phyloP scores from a whole-genome alignment of 176 grass and related monocot species.

The Thalia dealbata region DNA sequence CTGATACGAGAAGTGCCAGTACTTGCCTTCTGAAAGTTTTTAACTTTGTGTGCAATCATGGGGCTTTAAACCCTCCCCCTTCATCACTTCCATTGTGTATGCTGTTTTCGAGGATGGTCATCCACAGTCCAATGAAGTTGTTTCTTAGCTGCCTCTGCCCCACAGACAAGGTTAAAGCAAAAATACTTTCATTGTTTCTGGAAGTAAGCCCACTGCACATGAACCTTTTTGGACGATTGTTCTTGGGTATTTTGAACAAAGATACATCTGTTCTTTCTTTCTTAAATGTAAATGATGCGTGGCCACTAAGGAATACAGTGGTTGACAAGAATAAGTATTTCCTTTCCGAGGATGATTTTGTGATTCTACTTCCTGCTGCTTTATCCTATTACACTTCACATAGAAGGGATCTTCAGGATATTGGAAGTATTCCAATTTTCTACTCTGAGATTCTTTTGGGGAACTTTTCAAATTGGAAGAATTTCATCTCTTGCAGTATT shows the following conservation, averaged over 20 bases:
- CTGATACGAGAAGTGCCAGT: conserved; percentile 71
- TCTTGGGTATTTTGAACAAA: conserved; percentile 43
- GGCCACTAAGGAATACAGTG: conserved; percentile 9
- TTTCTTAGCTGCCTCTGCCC: conserved; percentile 55
- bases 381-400: conserved; percentile 50
- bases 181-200: conserved; percentile 43
- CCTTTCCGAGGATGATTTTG: conserved; percentile 35
- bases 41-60: conserved; percentile 33
- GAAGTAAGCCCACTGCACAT: conserved; percentile 66
- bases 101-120: conserved; percentile 50
- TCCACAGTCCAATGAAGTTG: conserved; percentile 44
- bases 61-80: conserved; percentile 29
- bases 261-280: conserved; percentile 31
- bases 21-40: conserved; percentile 54
- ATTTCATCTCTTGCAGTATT: conserved; percentile 35
- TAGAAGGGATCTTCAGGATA: conserved; percentile 31
- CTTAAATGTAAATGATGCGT: conserved; percentile 31
- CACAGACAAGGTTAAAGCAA: conserved; percentile 64
- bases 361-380: conserved; percentile 73
- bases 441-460: conserved; percentile 47
- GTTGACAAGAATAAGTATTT: neutral
- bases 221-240: conserved; percentile 54
- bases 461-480: conserved; percentile 70
- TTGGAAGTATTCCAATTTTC: conserved; percentile 37
- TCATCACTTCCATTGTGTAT: conserved; percentile 45